Conservation (phyloP, 306 rosid genomes). For the Begonia peltatifolia region DNA sequence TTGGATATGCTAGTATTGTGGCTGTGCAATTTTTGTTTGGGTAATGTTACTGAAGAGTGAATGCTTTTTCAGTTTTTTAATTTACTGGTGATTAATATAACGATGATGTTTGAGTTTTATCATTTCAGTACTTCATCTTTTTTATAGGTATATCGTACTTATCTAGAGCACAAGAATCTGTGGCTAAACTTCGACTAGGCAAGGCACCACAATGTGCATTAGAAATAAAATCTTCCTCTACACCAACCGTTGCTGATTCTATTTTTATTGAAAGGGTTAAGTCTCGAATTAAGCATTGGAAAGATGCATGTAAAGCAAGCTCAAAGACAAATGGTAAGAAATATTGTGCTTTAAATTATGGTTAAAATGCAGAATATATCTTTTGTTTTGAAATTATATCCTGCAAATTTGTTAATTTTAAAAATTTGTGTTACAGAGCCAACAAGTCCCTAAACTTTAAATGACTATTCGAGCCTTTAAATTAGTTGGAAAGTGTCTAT, state of each 20-base stretch:
- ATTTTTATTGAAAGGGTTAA: conserved; percentile 55
- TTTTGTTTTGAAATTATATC: too few relatives aligned
- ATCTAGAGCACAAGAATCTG: conserved; percentile 66
- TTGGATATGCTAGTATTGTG: too few relatives aligned
- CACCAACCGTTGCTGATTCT: conserved; percentile 47
- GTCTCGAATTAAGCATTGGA: conserved; percentile 55
- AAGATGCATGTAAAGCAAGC: conserved; percentile 23
- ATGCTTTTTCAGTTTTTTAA: background rate
- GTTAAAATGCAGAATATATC: background rate
- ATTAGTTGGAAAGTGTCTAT: too few relatives aligned
- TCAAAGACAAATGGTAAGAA: conserved; percentile 41
- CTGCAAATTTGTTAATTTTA: too few relatives aligned
- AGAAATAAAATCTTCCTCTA: conserved; percentile 23
- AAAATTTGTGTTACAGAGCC: too few relatives aligned
- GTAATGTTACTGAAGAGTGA: background rate
- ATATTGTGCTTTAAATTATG: conserved; percentile 1
- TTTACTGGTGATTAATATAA: background rate
- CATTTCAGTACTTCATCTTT: conserved; percentile 6
- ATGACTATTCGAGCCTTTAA: background rate
- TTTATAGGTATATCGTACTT: conserved; percentile 71
- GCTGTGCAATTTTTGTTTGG: background rate
- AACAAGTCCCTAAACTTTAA: too few relatives aligned
- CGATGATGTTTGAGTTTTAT: conserved; percentile 6
- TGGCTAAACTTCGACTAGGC: conserved; percentile 39
- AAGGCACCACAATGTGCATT: conserved; percentile 16